Base-by-base conservation (phyloP, 164 flowering plant genomes). In the Kalanchoe fedtschenkoi region DNA sequence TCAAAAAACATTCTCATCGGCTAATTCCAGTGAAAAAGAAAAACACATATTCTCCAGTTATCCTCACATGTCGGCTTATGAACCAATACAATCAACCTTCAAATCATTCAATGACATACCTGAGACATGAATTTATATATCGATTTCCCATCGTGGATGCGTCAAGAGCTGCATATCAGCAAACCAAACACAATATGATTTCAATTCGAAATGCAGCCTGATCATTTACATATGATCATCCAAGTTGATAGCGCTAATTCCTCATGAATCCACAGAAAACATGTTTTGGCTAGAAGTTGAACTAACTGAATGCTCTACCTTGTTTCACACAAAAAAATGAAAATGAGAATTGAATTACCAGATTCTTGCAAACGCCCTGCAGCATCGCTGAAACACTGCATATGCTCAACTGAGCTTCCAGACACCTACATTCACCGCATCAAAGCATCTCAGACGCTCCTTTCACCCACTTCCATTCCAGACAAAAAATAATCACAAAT, bases 131-230 rank as follows among this genome's bases (percentile, higher is more conserved):
- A 71, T 90, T 88, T 71, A 90, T 88, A 66, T 75, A 90, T 4
- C 85, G 87, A 59, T 86, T 93, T 46, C 98, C 99, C 74, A 80
- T 93, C 21, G 89, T 78, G 59, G 99, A 86, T 47, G 97, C 92
- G 71, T 93, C 96, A 70, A 90, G 86, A 53, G 85, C 99, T 90
- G 79, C 73, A 78, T 46, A n/a, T 26, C 56, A 64, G 58, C 24
- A 16, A 37, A 58, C 59, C 39, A 57, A 26, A 28, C 14, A 15
- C 2, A 30, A 53, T n/a, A n/a, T n/a, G n/a, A 21, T 30, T 7
- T 26, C 44, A 57, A 43, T 26, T 34, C 55, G 22, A 22, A 26
- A 43, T 2, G 6, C 10, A 4, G 14, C 65, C 17, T 28, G 21
- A 29, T 60, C 15, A n/a, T 11, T 17, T 10, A 9, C 34, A 0